These are phyloP conservation scores for Trichoderma erinaceum DNA, from an alignment of 495 filamentous ascomycete species.

Conservation along the genomic window DNA sequence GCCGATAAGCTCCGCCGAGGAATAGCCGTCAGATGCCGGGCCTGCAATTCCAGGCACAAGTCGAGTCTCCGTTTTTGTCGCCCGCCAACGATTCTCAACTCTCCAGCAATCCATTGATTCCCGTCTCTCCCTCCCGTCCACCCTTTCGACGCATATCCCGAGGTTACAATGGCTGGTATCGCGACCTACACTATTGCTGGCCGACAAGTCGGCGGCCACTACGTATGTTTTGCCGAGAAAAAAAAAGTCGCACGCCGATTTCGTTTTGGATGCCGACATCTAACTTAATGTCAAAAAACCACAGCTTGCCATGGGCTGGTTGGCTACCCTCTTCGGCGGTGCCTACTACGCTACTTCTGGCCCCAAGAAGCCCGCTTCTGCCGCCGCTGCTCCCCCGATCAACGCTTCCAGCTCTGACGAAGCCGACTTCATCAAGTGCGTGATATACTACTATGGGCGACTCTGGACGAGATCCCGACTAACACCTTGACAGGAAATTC, in stretches of 20 bases:
- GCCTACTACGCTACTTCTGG: slow-evolving; percentile 51
- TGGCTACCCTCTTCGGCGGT: slow-evolving; percentile 59
- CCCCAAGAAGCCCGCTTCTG: slow-evolving; percentile 53
- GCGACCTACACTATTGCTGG: slow-evolving; percentile 78
- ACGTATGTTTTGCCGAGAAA: slow-evolving; percentile 54
- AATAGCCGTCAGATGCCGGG: not conserved
- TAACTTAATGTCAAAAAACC: slow-evolving; percentile 18
- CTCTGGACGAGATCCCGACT: not conserved
- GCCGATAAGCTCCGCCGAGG: not conserved
- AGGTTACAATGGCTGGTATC: slow-evolving; percentile 63
- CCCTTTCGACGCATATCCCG: slow-evolving; percentile 16
- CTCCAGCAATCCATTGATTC: slow-evolving; percentile 21
- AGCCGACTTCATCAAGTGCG: slow-evolving; percentile 96
- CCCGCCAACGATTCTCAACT: slow-evolving; percentile 5
- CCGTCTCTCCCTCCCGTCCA: slow-evolving; percentile 33
- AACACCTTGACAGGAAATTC: slow-evolving; percentile 16
- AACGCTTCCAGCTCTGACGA: slow-evolving; percentile 86
- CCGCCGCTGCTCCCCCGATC: slow-evolving; percentile 64
- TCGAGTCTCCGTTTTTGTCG: slow-evolving; percentile 22
- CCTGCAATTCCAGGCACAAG: slow-evolving; percentile 12
- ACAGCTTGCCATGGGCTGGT: slow-evolving; percentile 82
- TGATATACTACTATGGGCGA: slow-evolving; percentile 18
- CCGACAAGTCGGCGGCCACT: slow-evolving; percentile 87
- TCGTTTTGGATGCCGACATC: slow-evolving; percentile 19
- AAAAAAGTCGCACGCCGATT: not conserved